phyloP scores from a whole-genome alignment of 139 green algal genomes.

The Chlorella sp. region DNA sequence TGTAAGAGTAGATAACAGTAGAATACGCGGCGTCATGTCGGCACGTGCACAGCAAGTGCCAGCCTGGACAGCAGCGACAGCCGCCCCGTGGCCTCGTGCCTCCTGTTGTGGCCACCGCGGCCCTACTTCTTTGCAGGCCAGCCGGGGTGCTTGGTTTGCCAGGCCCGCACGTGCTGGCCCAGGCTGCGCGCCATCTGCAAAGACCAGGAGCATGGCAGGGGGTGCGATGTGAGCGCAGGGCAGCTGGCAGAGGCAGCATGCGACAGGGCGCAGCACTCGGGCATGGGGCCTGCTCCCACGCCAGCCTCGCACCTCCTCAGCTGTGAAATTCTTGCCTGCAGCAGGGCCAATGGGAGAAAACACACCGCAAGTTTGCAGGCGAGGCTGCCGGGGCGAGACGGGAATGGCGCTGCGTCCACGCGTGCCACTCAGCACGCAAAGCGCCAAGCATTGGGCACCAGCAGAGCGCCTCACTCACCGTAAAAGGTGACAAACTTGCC shows the following conservation, averaged over 20 bases:
- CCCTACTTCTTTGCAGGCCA: too few species aligned
- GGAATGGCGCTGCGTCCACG: background rate
- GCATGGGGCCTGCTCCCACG: conserved; percentile 32
- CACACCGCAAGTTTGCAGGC: background rate
- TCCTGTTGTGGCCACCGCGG: too few species aligned
- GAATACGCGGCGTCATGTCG: too few species aligned
- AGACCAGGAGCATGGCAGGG: too few species aligned
- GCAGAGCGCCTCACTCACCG: conserved; percentile 35
- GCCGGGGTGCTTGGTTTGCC: conserved; percentile 19
- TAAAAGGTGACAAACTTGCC: conserved; percentile 96
- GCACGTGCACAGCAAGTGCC: too few species aligned
- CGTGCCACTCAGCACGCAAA: background rate
- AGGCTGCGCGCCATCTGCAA: conserved; percentile 29
- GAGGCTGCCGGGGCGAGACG: background rate
- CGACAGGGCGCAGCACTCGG: too few species aligned
- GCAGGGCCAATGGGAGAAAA: background rate
- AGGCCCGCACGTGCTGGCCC: conserved; percentile 5
- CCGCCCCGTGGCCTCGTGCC: too few species aligned
- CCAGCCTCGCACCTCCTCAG: too few species aligned
- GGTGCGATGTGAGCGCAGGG: too few species aligned
- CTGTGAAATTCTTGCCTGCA: conserved; percentile 65
- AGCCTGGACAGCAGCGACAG: too few species aligned
- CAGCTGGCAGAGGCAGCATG: too few species aligned
- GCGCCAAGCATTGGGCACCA: background rate
- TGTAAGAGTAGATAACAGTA: too few species aligned